These are phyloP conservation scores for Pseudoperonospora humuli DNA, from an alignment of 352 stramenopile species.

Conservation along the genomic window DNA sequence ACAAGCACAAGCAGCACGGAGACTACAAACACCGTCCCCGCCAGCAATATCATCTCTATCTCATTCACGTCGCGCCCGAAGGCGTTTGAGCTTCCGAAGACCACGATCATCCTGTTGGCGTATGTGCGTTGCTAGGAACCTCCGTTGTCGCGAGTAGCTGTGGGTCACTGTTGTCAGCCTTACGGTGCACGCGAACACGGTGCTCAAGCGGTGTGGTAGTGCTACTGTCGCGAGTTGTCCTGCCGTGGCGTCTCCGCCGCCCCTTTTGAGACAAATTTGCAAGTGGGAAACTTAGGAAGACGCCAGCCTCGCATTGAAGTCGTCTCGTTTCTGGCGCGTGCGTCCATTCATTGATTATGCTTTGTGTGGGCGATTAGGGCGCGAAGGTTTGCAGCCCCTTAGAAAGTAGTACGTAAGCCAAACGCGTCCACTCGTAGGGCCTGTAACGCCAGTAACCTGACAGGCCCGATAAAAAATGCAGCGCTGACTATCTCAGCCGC, in stretches of 20 bases:
- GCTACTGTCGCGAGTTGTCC: background rate
- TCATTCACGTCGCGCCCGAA: conserved; percentile 67
- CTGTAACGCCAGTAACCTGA: too few relatives aligned
- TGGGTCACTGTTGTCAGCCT: conserved; percentile 1
- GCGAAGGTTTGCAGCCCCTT: too few relatives aligned
- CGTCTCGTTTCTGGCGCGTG: too few relatives aligned
- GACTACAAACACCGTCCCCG: conserved; percentile 61
- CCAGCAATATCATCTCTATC: conserved; percentile 57
- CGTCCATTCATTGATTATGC: too few relatives aligned
- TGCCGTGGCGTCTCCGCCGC: background rate
- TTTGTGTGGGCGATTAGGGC: too few relatives aligned
- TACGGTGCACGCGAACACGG: background rate
- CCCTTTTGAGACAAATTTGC: background rate
- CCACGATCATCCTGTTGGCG: conserved; percentile 45
- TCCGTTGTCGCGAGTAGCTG: conserved; percentile 10
- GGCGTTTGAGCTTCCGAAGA: conserved; percentile 65
- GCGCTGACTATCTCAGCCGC: too few relatives aligned
- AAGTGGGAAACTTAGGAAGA: too few relatives aligned
- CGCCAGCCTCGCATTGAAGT: too few relatives aligned
- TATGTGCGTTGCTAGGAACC: background rate
- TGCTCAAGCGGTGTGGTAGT: background rate
- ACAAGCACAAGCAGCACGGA: conserved; percentile 66
- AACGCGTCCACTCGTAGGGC: too few relatives aligned
- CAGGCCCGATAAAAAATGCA: too few relatives aligned
- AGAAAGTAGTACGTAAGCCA: too few relatives aligned